A percentile compares a stretch with the other conserved stretches of the same genome.
Conservation (phyloP, 2,329 filamentous ascomycete species). For the Hirsutella thompsonii region DNA sequence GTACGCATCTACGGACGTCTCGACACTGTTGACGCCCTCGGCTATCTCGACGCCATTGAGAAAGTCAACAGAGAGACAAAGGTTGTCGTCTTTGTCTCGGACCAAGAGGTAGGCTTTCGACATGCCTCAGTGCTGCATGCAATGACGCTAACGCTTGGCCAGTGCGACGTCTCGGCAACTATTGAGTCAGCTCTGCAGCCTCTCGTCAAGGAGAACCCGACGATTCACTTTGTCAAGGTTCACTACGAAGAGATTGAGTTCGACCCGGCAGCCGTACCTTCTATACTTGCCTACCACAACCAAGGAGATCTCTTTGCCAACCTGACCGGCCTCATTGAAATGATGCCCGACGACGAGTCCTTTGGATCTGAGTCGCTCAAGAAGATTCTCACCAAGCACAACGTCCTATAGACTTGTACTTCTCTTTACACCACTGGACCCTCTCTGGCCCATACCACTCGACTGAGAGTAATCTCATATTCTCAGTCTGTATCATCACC, state of each 20-base stretch:
- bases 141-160: slow-evolving; percentile 10
- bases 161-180: slow-evolving; percentile 69
- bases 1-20: slow-evolving; percentile 67
- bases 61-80: slow-evolving; percentile 69
- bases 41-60: slow-evolving; percentile 94
- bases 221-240: slow-evolving; percentile 79
- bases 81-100: slow-evolving; percentile 89
- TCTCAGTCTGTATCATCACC: too few species aligned
- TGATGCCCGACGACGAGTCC: slow-evolving; percentile 59
- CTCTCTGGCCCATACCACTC: too few species aligned
- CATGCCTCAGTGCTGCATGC: too few species aligned
- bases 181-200: slow-evolving; percentile 68
- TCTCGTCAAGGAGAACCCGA: slow-evolving; percentile 57
- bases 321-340: slow-evolving; percentile 72
- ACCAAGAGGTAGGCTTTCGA: slow-evolving; percentile 57
- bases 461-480: too few species aligned
- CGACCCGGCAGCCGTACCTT: slow-evolving; percentile 76
- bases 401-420: slow-evolving; percentile 37
- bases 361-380: slow-evolving; percentile 42
- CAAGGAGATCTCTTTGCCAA: slow-evolving; percentile 84
- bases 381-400: slow-evolving; percentile 37
- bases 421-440: too few species aligned
- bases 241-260: slow-evolving; percentile 91
- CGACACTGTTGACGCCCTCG: slow-evolving; percentile 74
- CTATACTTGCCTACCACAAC: slow-evolving; percentile 76